Conservation (phyloP, 306 rosid species). For the Quercus ilex region DNA sequence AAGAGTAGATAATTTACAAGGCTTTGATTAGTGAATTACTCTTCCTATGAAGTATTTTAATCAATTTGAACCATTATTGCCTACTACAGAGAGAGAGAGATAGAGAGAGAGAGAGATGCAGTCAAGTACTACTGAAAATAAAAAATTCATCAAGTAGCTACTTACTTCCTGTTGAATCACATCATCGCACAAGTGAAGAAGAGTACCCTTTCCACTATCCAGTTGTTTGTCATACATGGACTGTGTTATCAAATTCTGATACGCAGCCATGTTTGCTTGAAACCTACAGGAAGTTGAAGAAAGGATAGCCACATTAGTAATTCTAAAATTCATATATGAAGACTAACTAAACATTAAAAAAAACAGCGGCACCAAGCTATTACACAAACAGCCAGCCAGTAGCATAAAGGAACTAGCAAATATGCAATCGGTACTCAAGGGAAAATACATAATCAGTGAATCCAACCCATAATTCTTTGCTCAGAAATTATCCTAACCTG, state of each 20-base stretch:
- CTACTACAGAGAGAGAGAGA: background rate
- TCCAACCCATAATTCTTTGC: background rate
- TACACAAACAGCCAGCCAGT: background rate
- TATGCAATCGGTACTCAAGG: constrained; percentile 14
- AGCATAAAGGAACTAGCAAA: background rate
- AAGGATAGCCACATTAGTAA: constrained; percentile 11
- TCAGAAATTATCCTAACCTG: background rate
- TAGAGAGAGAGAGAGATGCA: background rate
- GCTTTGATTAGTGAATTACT: background rate
- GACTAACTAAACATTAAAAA: background rate
- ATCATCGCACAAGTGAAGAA: constrained; percentile 97
- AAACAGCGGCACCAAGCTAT: background rate
- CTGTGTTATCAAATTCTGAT: constrained; percentile 93
- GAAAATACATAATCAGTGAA: background rate
- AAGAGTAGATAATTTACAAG: background rate
- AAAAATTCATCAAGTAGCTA: constrained; percentile 21
- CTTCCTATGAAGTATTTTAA: background rate
- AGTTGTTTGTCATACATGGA: constrained; percentile 96
- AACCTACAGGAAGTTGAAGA: constrained; percentile 46
- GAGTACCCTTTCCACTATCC: constrained; percentile 97
- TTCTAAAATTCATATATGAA: background rate
- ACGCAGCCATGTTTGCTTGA: constrained; percentile 81
- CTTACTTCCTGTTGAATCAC: constrained; percentile 98
- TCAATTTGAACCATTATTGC: background rate
- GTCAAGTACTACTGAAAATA: background rate